phyloP scores from a whole-genome alignment of 2,329 filamentous ascomycete species.

The Fusarium keratoplasticum region DNA sequence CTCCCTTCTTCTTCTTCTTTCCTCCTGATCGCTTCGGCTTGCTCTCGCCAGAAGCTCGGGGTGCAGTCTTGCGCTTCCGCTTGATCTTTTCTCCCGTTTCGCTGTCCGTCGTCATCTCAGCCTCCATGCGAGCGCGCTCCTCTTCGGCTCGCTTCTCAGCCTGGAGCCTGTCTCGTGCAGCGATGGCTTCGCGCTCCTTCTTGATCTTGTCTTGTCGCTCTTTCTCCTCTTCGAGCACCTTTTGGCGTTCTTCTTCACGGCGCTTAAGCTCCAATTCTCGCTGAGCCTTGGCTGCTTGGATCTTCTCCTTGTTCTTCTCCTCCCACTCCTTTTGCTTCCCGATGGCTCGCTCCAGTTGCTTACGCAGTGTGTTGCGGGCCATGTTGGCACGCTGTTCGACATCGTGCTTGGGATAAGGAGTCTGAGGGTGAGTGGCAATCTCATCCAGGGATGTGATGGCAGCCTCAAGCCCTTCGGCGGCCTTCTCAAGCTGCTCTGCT shows the following conservation, averaged over 20 bases:
- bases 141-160: conserved; percentile 70
- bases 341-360: conserved; percentile 87
- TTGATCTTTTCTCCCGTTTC: conserved; percentile 87
- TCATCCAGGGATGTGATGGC: conserved; percentile 81
- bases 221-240: conserved; percentile 74
- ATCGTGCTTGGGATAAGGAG: conserved; percentile 90
- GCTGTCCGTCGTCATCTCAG: conserved; percentile 83
- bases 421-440: conserved; percentile 70
- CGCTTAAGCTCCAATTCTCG: conserved; percentile 83
- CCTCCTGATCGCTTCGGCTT: conserved; percentile 59
- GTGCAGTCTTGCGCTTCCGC: conserved; percentile 74
- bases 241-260: conserved; percentile 80
- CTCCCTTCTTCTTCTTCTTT: conserved; percentile 61
- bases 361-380: conserved; percentile 94
- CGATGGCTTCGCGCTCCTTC: conserved; percentile 86
- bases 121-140: conserved; percentile 60
- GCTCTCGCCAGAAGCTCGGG: conserved; percentile 52
- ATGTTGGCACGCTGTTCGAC: conserved; percentile 97
- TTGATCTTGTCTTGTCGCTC: conserved; percentile 84
- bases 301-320: conserved; percentile 89
- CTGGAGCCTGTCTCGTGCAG: conserved; percentile 78
- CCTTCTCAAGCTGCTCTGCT: conserved; percentile 82
- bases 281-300: conserved; percentile 81
- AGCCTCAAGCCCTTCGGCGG: conserved; percentile 82
- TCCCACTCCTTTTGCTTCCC: conserved; percentile 92